Evolutionary conservation across 2,329 filamentous ascomycete genomes (phyloP).

Genomic region (Aureobasidium sp.): DNA sequence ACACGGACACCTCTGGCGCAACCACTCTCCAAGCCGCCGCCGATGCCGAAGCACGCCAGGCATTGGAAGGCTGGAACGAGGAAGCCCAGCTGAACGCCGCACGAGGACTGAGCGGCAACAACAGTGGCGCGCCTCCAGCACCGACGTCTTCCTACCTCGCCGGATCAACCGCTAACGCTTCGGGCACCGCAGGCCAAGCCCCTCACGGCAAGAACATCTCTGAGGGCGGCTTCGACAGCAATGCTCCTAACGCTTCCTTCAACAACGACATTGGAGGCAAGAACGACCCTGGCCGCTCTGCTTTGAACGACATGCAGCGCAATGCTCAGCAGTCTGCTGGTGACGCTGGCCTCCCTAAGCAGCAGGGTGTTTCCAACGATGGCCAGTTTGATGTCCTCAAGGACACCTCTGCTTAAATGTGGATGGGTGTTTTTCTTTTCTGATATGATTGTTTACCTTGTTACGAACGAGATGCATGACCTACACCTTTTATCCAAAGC

Average conservation of each 20-base stretch:
- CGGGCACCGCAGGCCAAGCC: conserved; percentile 20
- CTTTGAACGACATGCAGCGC: conserved; percentile 30
- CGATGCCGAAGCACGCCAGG: conserved; percentile 41
- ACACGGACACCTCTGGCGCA: conserved; percentile 48
- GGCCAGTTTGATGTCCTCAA: conserved; percentile 10
- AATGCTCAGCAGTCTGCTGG: conserved; percentile 10
- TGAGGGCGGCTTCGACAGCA: conserved; percentile 41
- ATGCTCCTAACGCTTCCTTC: conserved; percentile 45
- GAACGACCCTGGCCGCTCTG: conserved; percentile 49
- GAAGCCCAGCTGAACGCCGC: conserved; percentile 35
- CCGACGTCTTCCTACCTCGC: not conserved
- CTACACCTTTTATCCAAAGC: not conserved
- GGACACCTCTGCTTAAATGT: conserved; percentile 7
- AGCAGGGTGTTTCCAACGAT: conserved; percentile 11
- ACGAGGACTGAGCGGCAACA: conserved; percentile 14
- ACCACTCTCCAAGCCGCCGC: conserved; percentile 43
- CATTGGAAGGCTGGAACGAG: conserved; percentile 34
- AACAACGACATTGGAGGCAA: conserved; percentile 46
- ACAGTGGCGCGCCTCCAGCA: conserved; percentile 25
- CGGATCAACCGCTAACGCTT: not conserved
- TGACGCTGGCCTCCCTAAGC: conserved; percentile 2
- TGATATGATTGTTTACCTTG: not conserved
- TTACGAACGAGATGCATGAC: conserved; percentile 1
- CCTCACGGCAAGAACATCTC: conserved; percentile 47
- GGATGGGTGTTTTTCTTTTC: not conserved